A percentile compares a stretch with the other conserved stretches of the same genome.
phyloP scores from a whole-genome alignment of 2,329 filamentous ascomycete species.

The Cytospora schulzeri region DNA sequence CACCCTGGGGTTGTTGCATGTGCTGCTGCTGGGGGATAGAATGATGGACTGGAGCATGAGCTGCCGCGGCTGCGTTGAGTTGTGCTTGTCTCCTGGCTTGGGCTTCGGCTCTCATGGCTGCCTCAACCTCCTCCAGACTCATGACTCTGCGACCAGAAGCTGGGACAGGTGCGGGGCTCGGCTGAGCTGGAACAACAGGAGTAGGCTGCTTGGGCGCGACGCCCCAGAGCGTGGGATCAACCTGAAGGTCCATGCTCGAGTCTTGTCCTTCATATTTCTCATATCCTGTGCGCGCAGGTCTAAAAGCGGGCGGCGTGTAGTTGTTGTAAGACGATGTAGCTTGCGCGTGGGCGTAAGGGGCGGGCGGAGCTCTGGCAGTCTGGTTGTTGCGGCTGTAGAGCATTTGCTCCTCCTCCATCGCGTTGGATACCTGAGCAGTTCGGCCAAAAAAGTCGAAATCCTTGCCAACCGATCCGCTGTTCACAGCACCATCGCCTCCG shows the following conservation, averaged over 20 bases:
- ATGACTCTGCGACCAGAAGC: conserved; percentile 73
- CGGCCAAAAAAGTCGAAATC: conserved; percentile 97
- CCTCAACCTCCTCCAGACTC: conserved; percentile 96
- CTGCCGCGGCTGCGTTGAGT: conserved; percentile 36
- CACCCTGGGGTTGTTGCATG: conserved; percentile 26
- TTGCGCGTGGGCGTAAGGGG: conserved; percentile 33
- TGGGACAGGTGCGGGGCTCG: conserved; percentile 35
- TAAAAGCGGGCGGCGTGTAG: conserved; percentile 46
- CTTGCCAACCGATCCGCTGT: conserved; percentile 68
- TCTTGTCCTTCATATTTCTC: conserved; percentile 86
- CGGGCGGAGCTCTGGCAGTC: conserved; percentile 45
- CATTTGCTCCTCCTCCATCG: conserved; percentile 87
- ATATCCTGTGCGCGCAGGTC: conserved; percentile 78
- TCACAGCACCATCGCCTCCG: conserved; percentile 48
- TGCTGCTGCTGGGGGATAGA: conserved; percentile 36
- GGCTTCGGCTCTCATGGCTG: conserved; percentile 70
- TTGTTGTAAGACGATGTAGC: conserved; percentile 43
- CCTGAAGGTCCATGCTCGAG: conserved; percentile 85
- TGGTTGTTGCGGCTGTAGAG: conserved; percentile 78
- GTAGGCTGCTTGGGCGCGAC: conserved; percentile 59
- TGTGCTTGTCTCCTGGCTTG: conserved; percentile 59
- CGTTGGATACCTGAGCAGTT: conserved; percentile 83
- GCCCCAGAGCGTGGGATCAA: conserved; percentile 92
- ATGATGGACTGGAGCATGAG: conserved; percentile 34
- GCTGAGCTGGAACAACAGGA: conserved; percentile 38